Evolutionary conservation across 2,329 filamentous ascomycete species (phyloP), one percentile per base, ranked within the genome.

Genomic region (Paraphaeosphaeria sporulosa): DNA sequence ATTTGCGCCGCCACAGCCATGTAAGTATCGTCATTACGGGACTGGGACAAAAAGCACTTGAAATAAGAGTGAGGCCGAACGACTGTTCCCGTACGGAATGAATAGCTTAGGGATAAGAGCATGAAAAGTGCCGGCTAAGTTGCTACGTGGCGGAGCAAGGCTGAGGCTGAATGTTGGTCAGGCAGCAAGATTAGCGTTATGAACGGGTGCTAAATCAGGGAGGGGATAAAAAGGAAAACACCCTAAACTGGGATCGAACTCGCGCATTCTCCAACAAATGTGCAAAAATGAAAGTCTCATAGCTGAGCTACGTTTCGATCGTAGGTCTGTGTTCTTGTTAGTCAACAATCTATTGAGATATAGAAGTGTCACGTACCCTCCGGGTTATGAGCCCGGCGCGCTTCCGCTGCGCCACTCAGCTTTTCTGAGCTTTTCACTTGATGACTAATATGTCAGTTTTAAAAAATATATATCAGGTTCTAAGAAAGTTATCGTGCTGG

Each of bases 261-360:
- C 6, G 6, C 25, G 10, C 49, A 15, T 23, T 2, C 38, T 21
- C 9, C 3, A 27, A 2, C 1, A 52, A 52, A 40, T 17, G 2
- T 10, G 12, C 30, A 51, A 51, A 51, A 36, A 38, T 10, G 38
- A 2, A 36, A 10, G 21, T 27, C 36, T 42, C 34, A 40, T 52
- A 52, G 49, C 49, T 52, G 49, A 52, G 49, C 49, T 52, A 52
- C 49, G 49, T 52, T 52, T 52, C 49, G 49, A 52, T 52, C 49
- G 49, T 52, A 52, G 49, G 49, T 52, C 49, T 51, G 23, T 17
- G 23, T 7, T 34, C 7, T 1, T 40, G 38, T 40, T n/a, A 40
- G 38, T 51, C 19, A 7, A 3, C 13, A n/a, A 13, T 15, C 15
- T 38, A 10, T 15, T 10, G 8, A 23, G 17, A 51, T 23, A 6